phyloP scores from a whole-genome alignment of 345 rosid genomes.

The Sonneratia alba region DNA sequence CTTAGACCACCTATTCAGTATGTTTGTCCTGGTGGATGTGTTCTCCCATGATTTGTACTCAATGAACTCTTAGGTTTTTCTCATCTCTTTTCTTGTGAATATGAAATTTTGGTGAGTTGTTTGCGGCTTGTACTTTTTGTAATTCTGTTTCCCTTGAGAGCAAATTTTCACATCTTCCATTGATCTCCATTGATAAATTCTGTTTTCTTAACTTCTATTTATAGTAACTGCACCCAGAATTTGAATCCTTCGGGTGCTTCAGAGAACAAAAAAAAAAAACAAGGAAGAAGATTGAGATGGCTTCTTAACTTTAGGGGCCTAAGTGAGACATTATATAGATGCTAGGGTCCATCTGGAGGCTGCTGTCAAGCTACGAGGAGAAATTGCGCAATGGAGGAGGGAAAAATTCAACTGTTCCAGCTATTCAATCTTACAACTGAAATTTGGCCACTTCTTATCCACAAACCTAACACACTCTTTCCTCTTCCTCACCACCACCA shows the following conservation, averaged over 20 bases:
- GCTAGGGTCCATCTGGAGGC: neutral
- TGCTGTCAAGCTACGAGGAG: neutral
- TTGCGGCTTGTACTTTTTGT: neutral
- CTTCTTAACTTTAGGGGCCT: neutral
- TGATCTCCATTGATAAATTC: neutral
- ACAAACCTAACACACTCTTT: slow-evolving; percentile 14
- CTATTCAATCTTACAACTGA: slow-evolving; percentile 1
- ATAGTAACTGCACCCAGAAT: neutral
- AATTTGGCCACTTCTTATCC: slow-evolving; percentile 45
- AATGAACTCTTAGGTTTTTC: neutral
- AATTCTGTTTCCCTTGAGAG: neutral
- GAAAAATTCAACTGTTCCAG: no score
- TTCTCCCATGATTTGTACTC: neutral
- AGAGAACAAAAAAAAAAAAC: no score
- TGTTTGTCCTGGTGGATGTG: neutral
- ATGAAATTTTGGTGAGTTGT: neutral
- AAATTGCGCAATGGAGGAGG: neutral
- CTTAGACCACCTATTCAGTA: neutral
- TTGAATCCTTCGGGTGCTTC: neutral
- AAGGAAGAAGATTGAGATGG: neutral
- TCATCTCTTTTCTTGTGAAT: neutral
- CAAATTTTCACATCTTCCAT: neutral
- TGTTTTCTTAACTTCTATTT: neutral
- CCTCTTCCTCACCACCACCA: neutral
- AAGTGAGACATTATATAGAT: neutral